Conservation (phyloP, 257 asterid genomes). For the Fraxinus excelsior region DNA sequence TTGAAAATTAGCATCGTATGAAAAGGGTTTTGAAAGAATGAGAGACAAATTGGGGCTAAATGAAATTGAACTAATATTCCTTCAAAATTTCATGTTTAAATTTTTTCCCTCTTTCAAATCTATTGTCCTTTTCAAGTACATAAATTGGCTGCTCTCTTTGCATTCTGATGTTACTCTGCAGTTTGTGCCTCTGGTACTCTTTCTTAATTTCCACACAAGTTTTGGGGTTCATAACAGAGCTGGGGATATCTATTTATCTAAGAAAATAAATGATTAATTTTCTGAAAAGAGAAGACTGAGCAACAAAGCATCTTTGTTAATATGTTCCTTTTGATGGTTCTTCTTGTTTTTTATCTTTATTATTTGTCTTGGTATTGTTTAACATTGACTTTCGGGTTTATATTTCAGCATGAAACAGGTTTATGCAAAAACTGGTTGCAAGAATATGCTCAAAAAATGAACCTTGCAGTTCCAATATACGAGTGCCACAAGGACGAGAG, state of each 20-base stretch:
- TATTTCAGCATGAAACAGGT: slow-evolving; percentile 89
- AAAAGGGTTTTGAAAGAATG: too few relatives aligned
- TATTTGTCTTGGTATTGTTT: background rate
- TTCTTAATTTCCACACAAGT: background rate
- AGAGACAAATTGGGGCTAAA: too few relatives aligned
- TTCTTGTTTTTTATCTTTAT: background rate
- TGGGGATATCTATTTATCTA: background rate
- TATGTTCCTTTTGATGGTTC: background rate
- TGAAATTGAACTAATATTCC: background rate
- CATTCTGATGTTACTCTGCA: background rate
- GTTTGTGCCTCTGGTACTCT: background rate
- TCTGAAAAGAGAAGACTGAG: slow-evolving; percentile 7
- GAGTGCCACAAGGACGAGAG: slow-evolving; percentile 54
- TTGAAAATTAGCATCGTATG: too few relatives aligned
- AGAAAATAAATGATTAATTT: background rate
- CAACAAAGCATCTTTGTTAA: background rate
- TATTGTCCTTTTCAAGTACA: background rate
- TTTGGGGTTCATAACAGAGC: background rate
- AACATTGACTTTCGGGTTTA: slow-evolving; percentile 13
- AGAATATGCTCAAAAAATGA: slow-evolving; percentile 97
- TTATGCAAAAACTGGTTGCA: slow-evolving; percentile 90
- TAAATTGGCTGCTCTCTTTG: background rate
- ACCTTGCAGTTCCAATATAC: slow-evolving; percentile 74
- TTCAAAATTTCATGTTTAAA: background rate
- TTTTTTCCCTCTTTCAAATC: background rate